These are phyloP conservation scores for Melampsora larici-populina DNA, from an alignment of 1,284 basidiomycete species.

Conservation along the genomic window DNA sequence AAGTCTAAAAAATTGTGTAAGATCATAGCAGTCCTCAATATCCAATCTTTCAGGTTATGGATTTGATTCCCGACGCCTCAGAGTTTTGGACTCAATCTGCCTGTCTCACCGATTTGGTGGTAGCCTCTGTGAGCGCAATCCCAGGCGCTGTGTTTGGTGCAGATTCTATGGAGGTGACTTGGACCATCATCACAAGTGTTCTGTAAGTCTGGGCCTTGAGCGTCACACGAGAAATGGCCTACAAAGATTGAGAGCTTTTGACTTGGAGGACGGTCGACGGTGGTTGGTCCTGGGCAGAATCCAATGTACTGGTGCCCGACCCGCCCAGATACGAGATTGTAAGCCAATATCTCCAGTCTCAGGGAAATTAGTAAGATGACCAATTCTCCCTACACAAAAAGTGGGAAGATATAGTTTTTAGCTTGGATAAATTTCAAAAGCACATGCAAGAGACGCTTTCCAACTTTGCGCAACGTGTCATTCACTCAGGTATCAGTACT, in stretches of 20 bases:
- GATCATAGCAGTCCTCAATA: background rate
- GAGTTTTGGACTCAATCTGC: background rate
- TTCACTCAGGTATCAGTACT: background rate
- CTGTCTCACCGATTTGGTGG: background rate
- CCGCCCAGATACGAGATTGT: background rate
- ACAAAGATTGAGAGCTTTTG: too few species aligned
- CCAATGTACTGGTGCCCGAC: background rate
- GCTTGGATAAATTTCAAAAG: background rate
- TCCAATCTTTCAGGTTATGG: background rate
- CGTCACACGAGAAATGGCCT: too few species aligned
- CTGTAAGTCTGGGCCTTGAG: background rate
- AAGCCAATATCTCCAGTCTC: background rate
- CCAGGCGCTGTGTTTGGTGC: background rate
- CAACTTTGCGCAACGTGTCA: background rate
- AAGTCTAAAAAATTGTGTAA: background rate
- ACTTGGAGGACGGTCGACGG: background rate
- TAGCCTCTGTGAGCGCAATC: background rate
- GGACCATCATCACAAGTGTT: background rate
- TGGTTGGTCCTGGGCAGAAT: background rate
- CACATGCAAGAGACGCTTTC: background rate
- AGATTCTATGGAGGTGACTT: background rate
- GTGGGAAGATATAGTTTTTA: background rate
- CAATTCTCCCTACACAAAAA: background rate
- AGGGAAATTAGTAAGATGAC: background rate
- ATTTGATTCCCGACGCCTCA: background rate